phyloP scores from a whole-genome alignment of 2,329 filamentous ascomycete species.

The Immersiporthe knoxdaviesiana region DNA sequence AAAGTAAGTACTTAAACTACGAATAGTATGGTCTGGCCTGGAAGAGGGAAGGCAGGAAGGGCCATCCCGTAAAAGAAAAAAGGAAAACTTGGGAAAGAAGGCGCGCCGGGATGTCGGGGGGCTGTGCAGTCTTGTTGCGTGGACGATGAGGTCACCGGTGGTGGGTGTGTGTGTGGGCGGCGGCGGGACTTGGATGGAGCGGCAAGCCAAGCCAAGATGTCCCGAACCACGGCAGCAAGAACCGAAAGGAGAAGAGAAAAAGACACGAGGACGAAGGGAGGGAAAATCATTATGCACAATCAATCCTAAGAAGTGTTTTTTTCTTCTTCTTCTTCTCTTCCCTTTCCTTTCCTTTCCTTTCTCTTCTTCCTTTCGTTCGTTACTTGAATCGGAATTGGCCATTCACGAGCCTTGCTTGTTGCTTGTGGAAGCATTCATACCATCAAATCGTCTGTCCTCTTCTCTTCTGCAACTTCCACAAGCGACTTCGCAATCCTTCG shows the following conservation, averaged over 20 bases:
- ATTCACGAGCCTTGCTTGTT: no score
- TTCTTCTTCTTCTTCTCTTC: no score
- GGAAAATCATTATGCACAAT: background rate
- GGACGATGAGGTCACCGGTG: slow-evolving; percentile 5
- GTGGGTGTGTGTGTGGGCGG: background rate
- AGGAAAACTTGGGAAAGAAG: no score
- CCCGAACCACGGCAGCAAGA: background rate
- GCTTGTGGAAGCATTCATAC: no score
- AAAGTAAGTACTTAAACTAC: no score
- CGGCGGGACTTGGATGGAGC: background rate
- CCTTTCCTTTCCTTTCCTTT: no score
- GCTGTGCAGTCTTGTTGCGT: background rate
- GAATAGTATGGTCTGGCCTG: background rate
- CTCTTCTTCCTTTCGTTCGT: no score
- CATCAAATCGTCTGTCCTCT: background rate
- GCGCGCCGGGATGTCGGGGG: background rate
- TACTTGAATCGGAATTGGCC: no score
- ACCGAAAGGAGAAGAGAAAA: background rate
- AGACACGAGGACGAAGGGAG: background rate
- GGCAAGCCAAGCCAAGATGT: background rate
- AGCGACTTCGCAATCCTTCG: background rate
- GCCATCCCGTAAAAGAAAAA: background rate
- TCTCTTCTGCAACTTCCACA: background rate
- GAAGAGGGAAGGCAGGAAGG: background rate
- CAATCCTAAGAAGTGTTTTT: no score